phyloP scores from a whole-genome alignment of 345 rosid genomes.

The Acer negundo region DNA sequence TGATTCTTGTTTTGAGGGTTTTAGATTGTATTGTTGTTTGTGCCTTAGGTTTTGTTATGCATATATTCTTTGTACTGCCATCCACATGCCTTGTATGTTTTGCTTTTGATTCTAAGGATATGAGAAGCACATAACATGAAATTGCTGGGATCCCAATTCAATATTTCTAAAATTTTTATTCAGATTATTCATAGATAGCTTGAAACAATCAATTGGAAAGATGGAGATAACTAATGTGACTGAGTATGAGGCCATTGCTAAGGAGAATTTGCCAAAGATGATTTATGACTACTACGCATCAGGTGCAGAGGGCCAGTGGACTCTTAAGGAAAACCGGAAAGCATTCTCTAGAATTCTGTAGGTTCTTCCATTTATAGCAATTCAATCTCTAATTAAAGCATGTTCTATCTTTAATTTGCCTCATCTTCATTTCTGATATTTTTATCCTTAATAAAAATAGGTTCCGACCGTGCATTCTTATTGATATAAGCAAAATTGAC shows the following conservation, averaged over 20 bases:
- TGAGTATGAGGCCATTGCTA: conserved; percentile 89
- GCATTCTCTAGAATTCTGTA: conserved; percentile 91
- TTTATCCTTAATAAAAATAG: conserved; percentile 35
- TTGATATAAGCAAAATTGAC: conserved; percentile 87
- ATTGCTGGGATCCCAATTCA: background rate
- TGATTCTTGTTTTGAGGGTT: background rate
- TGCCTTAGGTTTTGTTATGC: background rate
- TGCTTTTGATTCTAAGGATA: background rate
- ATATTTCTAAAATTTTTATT: background rate
- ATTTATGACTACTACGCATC: conserved; percentile 92
- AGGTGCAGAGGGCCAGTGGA: conserved; percentile 99
- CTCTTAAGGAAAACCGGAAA: conserved; percentile 75
- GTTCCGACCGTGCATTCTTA: conserved; percentile 89
- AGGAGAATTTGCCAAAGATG: conserved; percentile 89
- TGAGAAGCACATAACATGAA: background rate
- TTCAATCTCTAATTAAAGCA: background rate
- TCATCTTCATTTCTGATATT: background rate
- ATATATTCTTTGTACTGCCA: background rate
- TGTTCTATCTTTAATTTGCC: conserved; percentile 1
- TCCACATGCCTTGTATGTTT: background rate
- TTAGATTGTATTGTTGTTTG: background rate
- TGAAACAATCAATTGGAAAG: background rate
- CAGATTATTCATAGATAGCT: conserved; percentile 6
- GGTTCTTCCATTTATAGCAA: conserved; percentile 20
- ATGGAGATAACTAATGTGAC: conserved; percentile 88